Evolutionary conservation across 148 eudicot species (phyloP).

Genomic region (Vaccinium myrtillus): DNA sequence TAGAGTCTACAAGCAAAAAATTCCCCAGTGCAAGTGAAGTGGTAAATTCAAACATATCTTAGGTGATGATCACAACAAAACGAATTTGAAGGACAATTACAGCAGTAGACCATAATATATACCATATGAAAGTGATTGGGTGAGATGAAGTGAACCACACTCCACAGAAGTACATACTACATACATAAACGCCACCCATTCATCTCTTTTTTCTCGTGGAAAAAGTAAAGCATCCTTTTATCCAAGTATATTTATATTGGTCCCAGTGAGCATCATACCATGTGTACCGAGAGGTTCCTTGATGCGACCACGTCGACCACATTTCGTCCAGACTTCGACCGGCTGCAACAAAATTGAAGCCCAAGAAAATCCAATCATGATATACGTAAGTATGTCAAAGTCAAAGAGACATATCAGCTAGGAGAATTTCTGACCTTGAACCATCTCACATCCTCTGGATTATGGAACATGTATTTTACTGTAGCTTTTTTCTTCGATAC

Average conservation of each 20-base stretch:
- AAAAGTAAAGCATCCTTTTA: not conserved
- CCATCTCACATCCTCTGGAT: conserved; percentile 97
- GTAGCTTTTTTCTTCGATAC: conserved; percentile 89
- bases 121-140: not conserved
- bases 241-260: not conserved
- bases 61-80: not conserved
- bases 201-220: not conserved
- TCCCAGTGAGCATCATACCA: conserved; percentile 44
- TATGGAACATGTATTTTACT: conserved; percentile 92
- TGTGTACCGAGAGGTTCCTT: conserved; percentile 97
- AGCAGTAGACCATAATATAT: not conserved
- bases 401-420: not conserved
- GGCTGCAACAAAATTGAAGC: conserved; percentile 55
- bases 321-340: conserved; percentile 80
- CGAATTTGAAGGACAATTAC: not conserved
- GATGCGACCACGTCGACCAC: conserved; percentile 92
- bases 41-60: not conserved
- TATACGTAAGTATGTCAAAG: not conserved
- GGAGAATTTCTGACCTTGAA: conserved; percentile 64
- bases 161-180: not conserved
- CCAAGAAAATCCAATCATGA: conserved; percentile 4
- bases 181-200: not conserved
- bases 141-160: not conserved
- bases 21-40: not conserved
- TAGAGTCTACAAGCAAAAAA: not conserved